A percentile compares a stretch with the other conserved stretches of the same genome.
phyloP scores from a whole-genome alignment of 2,329 filamentous ascomycete species.

The Pseudogymnoascus sp. region DNA sequence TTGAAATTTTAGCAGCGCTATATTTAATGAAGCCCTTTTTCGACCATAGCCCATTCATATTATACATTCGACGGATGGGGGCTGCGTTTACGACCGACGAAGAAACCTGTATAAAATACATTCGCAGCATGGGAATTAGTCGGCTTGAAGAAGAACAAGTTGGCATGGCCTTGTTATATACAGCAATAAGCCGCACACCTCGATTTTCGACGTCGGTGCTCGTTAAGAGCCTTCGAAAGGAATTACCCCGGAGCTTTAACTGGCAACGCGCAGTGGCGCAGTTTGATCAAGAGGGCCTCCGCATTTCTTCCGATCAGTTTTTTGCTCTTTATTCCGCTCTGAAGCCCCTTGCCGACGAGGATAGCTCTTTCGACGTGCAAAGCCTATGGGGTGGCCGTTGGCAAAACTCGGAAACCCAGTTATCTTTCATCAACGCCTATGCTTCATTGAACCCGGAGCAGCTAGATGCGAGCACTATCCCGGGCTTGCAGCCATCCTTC shows the following conservation, averaged over 20 bases:
- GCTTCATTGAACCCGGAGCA: constrained; percentile 66
- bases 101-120: constrained; percentile 52
- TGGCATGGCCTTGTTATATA: constrained; percentile 66
- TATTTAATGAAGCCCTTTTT: constrained; percentile 60
- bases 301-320: constrained; percentile 74
- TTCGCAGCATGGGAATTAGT: constrained; percentile 47
- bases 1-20: constrained; percentile 61
- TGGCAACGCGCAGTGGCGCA: constrained; percentile 66
- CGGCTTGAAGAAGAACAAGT: constrained; percentile 76
- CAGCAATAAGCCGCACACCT: constrained; percentile 50
- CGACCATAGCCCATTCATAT: constrained; percentile 51
- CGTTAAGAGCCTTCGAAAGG: constrained; percentile 54
- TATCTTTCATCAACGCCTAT: constrained; percentile 90
- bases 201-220: constrained; percentile 46
- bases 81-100: constrained; percentile 67
- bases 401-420: constrained; percentile 76
- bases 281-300: constrained; percentile 73
- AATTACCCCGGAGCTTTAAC: constrained; percentile 56
- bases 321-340: constrained; percentile 72
- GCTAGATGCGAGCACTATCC: constrained; percentile 78
- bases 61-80: constrained; percentile 67
- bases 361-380: constrained; percentile 70
- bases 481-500: constrained; percentile 72
- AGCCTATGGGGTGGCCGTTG: constrained; percentile 83
- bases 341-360: constrained; percentile 57